These are phyloP conservation scores for Tulasnella sp. DNA, from an alignment of 768 basidiomycete genomes.

Conservation along the genomic window DNA sequence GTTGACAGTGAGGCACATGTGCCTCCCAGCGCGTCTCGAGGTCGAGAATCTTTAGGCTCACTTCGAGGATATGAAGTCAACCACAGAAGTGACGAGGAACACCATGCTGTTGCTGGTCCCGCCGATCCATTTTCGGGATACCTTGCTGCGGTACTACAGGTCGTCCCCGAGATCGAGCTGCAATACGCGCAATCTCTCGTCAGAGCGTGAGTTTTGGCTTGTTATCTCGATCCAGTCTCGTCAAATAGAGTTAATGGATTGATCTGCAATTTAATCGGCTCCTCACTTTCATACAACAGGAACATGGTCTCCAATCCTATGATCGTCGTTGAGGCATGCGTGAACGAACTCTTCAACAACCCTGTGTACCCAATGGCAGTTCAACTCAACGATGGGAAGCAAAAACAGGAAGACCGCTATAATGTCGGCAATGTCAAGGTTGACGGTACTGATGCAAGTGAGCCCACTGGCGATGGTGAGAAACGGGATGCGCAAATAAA, in stretches of 20 bases:
- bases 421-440: constrained; percentile 26
- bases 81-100: too few species aligned
- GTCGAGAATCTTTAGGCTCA: too few species aligned
- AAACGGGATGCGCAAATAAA: constrained; percentile 19
- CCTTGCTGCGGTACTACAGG: constrained; percentile 21
- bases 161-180: constrained; percentile 59
- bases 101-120: too few species aligned
- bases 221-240: neutral
- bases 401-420: constrained; percentile 38
- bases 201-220: constrained; percentile 25
- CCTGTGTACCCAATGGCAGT: constrained; percentile 47
- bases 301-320: constrained; percentile 21
- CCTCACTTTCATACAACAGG: too few species aligned
- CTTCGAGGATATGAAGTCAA: too few species aligned
- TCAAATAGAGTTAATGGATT: neutral
- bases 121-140: neutral
- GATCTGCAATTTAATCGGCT: constrained; percentile 16
- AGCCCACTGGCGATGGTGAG: constrained; percentile 24
- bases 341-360: constrained; percentile 54
- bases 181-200: constrained; percentile 42
- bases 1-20: too few species aligned
- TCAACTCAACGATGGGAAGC: constrained; percentile 11
- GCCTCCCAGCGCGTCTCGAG: too few species aligned
- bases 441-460: constrained; percentile 8
- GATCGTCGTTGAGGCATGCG: constrained; percentile 41